phyloP scores from a whole-genome alignment of 371 early-diverging fungal genomes.

The Actinomortierella wolfii region DNA sequence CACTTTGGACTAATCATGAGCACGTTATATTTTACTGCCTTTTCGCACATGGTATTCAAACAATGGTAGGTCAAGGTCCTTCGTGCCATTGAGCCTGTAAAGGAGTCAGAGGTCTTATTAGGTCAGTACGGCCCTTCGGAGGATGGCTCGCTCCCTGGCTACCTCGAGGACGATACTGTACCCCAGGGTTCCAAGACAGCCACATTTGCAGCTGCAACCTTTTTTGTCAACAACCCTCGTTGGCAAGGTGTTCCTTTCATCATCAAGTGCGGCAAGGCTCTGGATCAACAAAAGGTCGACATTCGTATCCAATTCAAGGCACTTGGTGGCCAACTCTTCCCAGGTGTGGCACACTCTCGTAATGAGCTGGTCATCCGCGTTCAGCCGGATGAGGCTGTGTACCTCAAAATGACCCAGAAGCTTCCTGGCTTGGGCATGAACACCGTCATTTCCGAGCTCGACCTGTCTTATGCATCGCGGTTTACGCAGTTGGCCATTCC shows the following conservation, averaged over 20 bases:
- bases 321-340: conserved; percentile 77
- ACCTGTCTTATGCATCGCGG: conserved; percentile 81
- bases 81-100: conserved; percentile 77
- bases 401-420: conserved; percentile 94
- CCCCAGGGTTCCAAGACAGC: conserved; percentile 80
- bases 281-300: conserved; percentile 86
- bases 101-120: conserved; percentile 77
- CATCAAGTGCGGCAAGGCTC: conserved; percentile 89
- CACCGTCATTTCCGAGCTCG: conserved; percentile 80
- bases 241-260: conserved; percentile 94
- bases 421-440: conserved; percentile 71
- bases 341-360: conserved; percentile 55
- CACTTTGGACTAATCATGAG: too few species aligned
- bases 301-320: conserved; percentile 92
- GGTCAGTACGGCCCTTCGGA: conserved; percentile 85
- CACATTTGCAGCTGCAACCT: conserved; percentile 83
- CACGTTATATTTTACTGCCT: too few species aligned
- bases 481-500: conserved; percentile 85
- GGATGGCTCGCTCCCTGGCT: conserved; percentile 82
- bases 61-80: conserved; percentile 72
- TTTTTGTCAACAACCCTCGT: conserved; percentile 85
- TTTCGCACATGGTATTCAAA: too few species aligned
- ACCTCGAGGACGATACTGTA: conserved; percentile 92
- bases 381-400: conserved; percentile 92
- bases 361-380: conserved; percentile 95